A percentile compares a stretch with the other conserved stretches of the same genome.
Evolutionary conservation across 2,329 filamentous ascomycete species (phyloP).

Genomic region (Arthrobotrys entomopaga): DNA sequence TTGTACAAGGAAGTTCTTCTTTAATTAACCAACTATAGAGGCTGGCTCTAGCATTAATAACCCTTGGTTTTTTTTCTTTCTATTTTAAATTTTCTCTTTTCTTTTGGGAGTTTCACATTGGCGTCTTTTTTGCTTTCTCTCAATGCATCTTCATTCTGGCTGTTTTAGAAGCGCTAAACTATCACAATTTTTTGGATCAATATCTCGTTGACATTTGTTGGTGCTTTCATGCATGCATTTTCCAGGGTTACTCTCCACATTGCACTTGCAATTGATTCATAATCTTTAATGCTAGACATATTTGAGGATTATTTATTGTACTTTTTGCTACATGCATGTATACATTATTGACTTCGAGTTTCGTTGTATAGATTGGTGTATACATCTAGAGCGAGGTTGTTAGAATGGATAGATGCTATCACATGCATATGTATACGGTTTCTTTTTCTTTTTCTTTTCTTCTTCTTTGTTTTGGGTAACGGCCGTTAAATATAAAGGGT

Average conservation of each 20-base stretch:
- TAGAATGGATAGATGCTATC: not conserved
- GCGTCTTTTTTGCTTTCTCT: constrained; percentile 34
- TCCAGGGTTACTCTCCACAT: constrained; percentile 8
- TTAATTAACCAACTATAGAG: constrained; percentile 33
- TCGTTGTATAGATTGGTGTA: too few species aligned
- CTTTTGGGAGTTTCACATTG: constrained; percentile 28
- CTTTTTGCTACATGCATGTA: too few species aligned
- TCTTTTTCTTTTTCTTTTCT: not conserved
- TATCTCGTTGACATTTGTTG: not conserved
- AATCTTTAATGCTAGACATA: constrained; percentile 50
- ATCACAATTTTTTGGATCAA: not conserved
- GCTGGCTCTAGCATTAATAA: constrained; percentile 50
- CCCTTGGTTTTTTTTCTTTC: constrained; percentile 4
- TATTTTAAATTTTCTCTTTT: constrained; percentile 6
- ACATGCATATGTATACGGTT: not conserved
- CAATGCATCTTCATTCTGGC: constrained; percentile 18
- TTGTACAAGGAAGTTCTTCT: constrained; percentile 30
- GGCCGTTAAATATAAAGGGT: too few species aligned
- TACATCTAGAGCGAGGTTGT: not conserved
- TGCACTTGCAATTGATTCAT: constrained; percentile 29
- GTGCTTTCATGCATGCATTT: not conserved
- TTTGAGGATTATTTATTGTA: not conserved
- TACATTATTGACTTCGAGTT: too few species aligned
- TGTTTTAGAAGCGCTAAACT: constrained; percentile 32
- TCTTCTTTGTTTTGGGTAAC: too few species aligned